Evolutionary conservation across 495 filamentous ascomycete species (phyloP).

Genomic region (Hypoxylon rickii): DNA sequence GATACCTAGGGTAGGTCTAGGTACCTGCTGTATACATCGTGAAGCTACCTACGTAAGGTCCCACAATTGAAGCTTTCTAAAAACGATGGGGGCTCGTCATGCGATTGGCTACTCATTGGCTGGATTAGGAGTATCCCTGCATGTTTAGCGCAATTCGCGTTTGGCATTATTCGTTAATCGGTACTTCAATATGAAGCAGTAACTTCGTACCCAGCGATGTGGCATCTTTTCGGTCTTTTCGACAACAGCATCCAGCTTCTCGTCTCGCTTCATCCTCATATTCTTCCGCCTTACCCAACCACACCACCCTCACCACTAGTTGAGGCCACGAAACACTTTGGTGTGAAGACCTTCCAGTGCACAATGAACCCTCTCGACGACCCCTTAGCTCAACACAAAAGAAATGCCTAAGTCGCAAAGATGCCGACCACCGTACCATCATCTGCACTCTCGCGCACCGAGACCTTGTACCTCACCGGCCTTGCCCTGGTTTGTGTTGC

Average conservation of each 20-base stretch:
- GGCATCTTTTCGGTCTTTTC: slow-evolving; percentile 4
- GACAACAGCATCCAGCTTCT: background rate
- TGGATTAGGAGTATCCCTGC: no score
- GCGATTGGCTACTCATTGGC: background rate
- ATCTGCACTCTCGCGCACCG: slow-evolving; percentile 63
- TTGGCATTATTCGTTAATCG: no score
- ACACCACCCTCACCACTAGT: slow-evolving; percentile 24
- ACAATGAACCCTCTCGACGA: slow-evolving; percentile 20
- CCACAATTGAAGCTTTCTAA: slow-evolving; percentile 28
- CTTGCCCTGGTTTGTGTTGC: slow-evolving; percentile 71
- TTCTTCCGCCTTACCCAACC: slow-evolving; percentile 21
- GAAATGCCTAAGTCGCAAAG: slow-evolving; percentile 24
- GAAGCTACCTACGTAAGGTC: no score
- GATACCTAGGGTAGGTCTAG: no score
- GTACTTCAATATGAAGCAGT: background rate
- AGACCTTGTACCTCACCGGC: slow-evolving; percentile 70
- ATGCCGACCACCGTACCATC: slow-evolving; percentile 48
- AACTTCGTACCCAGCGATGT: slow-evolving; percentile 8
- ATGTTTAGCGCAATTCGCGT: no score
- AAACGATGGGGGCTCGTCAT: background rate
- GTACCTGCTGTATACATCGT: no score
- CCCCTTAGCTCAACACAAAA: slow-evolving; percentile 8
- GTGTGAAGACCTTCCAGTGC: slow-evolving; percentile 11
- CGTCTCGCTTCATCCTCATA: background rate
- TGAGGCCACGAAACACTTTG: slow-evolving; percentile 29